Conservation (phyloP, 169 alveolate genomes). For the Eimeria brunetti region DNA sequence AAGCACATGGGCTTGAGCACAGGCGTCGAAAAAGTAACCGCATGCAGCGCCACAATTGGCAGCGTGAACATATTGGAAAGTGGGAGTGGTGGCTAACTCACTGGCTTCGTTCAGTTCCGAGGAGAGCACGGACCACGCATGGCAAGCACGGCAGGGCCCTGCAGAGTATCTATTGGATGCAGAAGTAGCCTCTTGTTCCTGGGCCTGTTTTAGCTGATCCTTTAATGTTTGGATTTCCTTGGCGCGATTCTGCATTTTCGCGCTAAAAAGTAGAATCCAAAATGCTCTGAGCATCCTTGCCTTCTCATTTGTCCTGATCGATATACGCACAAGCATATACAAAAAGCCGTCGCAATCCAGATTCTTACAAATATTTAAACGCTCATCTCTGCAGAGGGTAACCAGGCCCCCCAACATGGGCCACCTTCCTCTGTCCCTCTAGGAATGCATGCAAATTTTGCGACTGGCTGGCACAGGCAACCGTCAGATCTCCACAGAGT, state of each 20-base stretch:
- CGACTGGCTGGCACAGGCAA: background rate
- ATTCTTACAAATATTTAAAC: background rate
- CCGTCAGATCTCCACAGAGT: background rate
- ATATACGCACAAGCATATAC: background rate
- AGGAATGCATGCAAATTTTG: background rate
- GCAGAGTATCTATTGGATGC: background rate
- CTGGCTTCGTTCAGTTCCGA: slow-evolving; percentile 35
- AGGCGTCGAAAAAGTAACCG: too few species aligned
- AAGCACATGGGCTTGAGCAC: background rate
- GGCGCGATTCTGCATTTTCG: slow-evolving; percentile 11
- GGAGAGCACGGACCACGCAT: slow-evolving; percentile 54
- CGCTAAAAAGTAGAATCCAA: slow-evolving; percentile 24
- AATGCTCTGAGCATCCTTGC: slow-evolving; percentile 48
- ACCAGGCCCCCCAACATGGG: background rate
- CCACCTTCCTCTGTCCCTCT: background rate
- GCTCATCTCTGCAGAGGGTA: background rate
- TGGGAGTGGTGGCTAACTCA: background rate
- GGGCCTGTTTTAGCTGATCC: slow-evolving; percentile 38
- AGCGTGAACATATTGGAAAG: background rate
- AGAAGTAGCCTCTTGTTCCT: slow-evolving; percentile 23
- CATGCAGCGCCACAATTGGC: background rate
- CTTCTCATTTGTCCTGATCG: slow-evolving; percentile 49
- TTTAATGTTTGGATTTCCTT: slow-evolving; percentile 9
- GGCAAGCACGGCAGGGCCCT: slow-evolving; percentile 62
- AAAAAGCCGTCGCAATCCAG: background rate